Percentiles rank a stretch among this genome's conserved stretches.
Conservation (phyloP, 495 filamentous ascomycete species). For the Hypoxylon trugodes region DNA sequence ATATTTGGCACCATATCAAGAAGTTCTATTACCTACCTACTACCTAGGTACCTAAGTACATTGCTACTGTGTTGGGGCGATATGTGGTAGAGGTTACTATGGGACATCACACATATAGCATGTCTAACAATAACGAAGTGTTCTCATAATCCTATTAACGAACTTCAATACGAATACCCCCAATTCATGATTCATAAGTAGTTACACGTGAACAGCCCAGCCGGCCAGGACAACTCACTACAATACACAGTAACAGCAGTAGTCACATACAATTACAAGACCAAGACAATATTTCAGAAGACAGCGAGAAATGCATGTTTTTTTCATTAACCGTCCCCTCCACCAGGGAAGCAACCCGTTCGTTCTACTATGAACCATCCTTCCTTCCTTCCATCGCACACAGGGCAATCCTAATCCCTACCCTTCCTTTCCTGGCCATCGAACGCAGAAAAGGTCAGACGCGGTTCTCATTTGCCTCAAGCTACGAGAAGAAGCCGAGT, state of each 20-base stretch:
- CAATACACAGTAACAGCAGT: background rate
- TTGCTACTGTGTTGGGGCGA: too few species aligned
- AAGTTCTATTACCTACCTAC: too few species aligned
- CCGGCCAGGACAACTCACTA: background rate
- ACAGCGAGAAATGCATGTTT: conserved; percentile 24
- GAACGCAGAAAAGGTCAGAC: conserved; percentile 27
- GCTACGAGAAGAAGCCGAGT: conserved; percentile 3
- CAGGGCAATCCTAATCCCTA: conserved; percentile 2
- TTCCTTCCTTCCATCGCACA: too few species aligned
- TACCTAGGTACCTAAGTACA: too few species aligned
- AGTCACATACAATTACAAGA: conserved; percentile 13
- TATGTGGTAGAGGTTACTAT: too few species aligned
- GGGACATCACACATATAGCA: too few species aligned
- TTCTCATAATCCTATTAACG: too few species aligned
- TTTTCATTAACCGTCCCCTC: conserved; percentile 37
- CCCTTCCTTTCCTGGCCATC: conserved; percentile 9
- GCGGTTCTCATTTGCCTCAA: conserved; percentile 12
- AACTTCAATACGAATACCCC: too few species aligned
- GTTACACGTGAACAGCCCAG: too few species aligned
- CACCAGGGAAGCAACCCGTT: conserved; percentile 13
- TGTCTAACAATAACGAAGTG: too few species aligned
- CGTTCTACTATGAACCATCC: conserved; percentile 14
- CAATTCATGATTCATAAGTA: too few species aligned
- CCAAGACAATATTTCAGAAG: conserved; percentile 19
- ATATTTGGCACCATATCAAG: too few species aligned